Percentiles rank a stretch among this genome's conserved stretches.
These are phyloP conservation scores for Pestalotiopsis sp. DNA, from an alignment of 2,329 filamentous ascomycete species.

Conservation along the genomic window DNA sequence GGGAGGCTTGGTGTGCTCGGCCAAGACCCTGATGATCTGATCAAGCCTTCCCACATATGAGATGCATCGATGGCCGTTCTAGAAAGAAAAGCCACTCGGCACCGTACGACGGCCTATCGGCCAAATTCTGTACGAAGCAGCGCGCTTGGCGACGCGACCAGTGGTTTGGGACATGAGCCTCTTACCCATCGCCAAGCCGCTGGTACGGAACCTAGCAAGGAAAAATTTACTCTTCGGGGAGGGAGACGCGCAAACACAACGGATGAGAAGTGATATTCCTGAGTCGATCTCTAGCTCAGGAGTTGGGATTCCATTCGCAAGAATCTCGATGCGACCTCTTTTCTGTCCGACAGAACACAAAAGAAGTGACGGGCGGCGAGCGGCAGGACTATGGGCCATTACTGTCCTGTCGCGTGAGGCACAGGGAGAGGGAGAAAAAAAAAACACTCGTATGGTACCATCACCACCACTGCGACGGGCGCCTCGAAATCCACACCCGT, in stretches of 20 bases:
- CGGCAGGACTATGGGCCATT: too few species aligned
- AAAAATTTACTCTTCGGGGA: constrained; percentile 1
- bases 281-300: neutral
- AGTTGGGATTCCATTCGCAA: neutral
- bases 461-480: neutral
- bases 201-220: neutral
- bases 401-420: too few species aligned
- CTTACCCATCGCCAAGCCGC: constrained; percentile 9
- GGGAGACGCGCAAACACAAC: neutral
- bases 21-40: neutral
- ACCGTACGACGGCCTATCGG: constrained; percentile 3
- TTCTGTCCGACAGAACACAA: neutral
- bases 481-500: neutral
- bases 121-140: neutral
- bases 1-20: neutral
- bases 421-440: neutral
- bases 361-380: too few species aligned
- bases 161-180: neutral
- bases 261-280: too few species aligned
- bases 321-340: neutral
- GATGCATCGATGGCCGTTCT: neutral
- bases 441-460: neutral
- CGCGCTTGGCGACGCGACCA: neutral
- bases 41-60: neutral
- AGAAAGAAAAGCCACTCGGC: neutral